phyloP scores from a whole-genome alignment of 768 basidiomycete species.

The Amylocystis lapponica region DNA sequence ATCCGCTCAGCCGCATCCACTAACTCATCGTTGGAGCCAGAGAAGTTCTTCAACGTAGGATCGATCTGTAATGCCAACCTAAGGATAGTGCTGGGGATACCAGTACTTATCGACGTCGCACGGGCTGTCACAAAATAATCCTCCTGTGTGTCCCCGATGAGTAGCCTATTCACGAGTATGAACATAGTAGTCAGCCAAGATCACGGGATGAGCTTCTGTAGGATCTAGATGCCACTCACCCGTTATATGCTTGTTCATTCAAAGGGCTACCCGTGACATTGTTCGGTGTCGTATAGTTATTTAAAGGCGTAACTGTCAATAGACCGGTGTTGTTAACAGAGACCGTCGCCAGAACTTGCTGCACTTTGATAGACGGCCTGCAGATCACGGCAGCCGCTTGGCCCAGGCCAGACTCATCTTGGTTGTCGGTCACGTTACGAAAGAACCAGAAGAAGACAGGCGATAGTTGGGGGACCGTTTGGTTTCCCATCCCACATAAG shows the following conservation, averaged over 20 bases:
- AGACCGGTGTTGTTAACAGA: conserved; percentile 40
- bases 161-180: too few species aligned
- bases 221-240: conserved; percentile 31
- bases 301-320: conserved; percentile 28
- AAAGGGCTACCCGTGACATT: conserved; percentile 46
- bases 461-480: conserved; percentile 40
- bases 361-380: conserved; percentile 40
- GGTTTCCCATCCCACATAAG: background rate
- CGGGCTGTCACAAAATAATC: conserved; percentile 48
- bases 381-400: conserved; percentile 54
- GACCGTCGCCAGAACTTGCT: conserved; percentile 37
- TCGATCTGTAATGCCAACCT: conserved; percentile 39
- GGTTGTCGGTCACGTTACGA: conserved; percentile 24
- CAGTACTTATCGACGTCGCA: conserved; percentile 40
- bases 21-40: conserved; percentile 46
- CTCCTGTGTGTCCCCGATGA: conserved; percentile 20
- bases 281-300: conserved; percentile 32
- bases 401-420: conserved; percentile 16
- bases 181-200: background rate
- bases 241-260: conserved; percentile 51
- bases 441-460: conserved; percentile 72
- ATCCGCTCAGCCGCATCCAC: conserved; percentile 42
- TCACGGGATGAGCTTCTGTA: background rate
- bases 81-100: conserved; percentile 58
- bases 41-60: conserved; percentile 38